Evolutionary conservation across 768 basidiomycete genomes (phyloP).

Genomic region (Rhizopogon rudus): DNA sequence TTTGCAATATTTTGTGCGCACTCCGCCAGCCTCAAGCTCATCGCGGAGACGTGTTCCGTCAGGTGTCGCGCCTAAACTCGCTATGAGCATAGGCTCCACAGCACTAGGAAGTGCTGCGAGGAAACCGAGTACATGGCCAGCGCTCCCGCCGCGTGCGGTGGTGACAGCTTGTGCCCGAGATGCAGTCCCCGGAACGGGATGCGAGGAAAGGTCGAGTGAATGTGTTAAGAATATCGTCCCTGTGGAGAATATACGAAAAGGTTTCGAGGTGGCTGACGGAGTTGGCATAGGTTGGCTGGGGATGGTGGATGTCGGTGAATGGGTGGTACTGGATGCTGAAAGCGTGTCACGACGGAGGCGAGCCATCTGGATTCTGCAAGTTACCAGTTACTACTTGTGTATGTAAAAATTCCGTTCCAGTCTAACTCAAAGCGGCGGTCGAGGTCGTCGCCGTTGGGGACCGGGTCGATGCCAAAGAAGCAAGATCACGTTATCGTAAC

Average conservation of each 20-base stretch:
- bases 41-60: constrained; percentile 60
- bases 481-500: background rate
- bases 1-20: constrained; percentile 71
- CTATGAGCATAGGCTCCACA: constrained; percentile 57
- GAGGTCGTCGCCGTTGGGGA: background rate
- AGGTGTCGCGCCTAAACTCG: constrained; percentile 66
- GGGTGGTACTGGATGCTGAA: background rate
- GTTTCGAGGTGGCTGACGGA: constrained; percentile 15
- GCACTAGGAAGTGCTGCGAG: constrained; percentile 33
- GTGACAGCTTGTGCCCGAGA: constrained; percentile 70
- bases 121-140: constrained; percentile 63
- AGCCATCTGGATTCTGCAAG: constrained; percentile 12
- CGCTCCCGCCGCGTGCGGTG: constrained; percentile 66
- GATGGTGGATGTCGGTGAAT: constrained; percentile 1
- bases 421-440: background rate
- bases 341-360: constrained; percentile 23
- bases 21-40: constrained; percentile 62
- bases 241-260: constrained; percentile 72
- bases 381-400: background rate
- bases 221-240: constrained; percentile 81
- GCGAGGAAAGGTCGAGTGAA: constrained; percentile 54
- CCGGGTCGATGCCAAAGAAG: background rate
- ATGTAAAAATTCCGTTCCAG: background rate
- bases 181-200: constrained; percentile 53
- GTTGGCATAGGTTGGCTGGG: constrained; percentile 10